Evolutionary conservation across 306 rosid genomes (phyloP), one percentile per base, ranked within the genome.

Genomic region (Ziziphus jujuba): DNA sequence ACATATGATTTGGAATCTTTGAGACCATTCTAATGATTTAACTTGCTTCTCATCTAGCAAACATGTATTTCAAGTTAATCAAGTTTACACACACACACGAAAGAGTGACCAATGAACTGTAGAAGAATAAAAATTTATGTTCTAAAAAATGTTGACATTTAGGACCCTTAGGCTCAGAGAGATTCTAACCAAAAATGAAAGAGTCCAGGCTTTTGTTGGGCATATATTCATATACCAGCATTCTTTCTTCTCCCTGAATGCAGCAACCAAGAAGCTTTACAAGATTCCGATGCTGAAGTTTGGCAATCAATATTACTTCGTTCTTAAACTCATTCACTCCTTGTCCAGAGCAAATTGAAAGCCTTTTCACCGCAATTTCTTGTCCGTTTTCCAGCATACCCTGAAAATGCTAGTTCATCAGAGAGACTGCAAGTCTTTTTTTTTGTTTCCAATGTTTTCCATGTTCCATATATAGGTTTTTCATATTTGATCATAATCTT

Each of bases 251-350:
- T 13, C 51, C 58, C 12, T 87, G 76, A 64, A 84, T 66, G 79
- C 89, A 84, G 22, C 81, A 87, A 0, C 89, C 92, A 51, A 84
- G 62, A 52, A 87, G 80, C 50, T 71, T 84, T n/a, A 87, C 93
- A 3, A 87, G 84, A 71, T 87, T 84, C 58, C 87, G 67, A 25
- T 87, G 93, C 59, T 85, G 88, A 77, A 87, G 95, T 25, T 87
- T 80, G 7, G 85, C 80, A 10, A 87, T 82, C 35, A 79, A 69
- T 58, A 14, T 35, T 10, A 85, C 85, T 82, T 87, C 90, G 33
- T 85, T 85, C 69, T 70, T 76, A 80, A 85, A 87, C 70, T 87
- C 91, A 2, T 77, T 44, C 0, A 75, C 48, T 25, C 91, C 91
- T 80, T 90, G 96, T 47, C 86, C 84, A 0, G 88, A 83, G 8